These are phyloP conservation scores for Solanum bulbocastanum DNA, from an alignment of 257 asterid genomes.

Conservation along the genomic window DNA sequence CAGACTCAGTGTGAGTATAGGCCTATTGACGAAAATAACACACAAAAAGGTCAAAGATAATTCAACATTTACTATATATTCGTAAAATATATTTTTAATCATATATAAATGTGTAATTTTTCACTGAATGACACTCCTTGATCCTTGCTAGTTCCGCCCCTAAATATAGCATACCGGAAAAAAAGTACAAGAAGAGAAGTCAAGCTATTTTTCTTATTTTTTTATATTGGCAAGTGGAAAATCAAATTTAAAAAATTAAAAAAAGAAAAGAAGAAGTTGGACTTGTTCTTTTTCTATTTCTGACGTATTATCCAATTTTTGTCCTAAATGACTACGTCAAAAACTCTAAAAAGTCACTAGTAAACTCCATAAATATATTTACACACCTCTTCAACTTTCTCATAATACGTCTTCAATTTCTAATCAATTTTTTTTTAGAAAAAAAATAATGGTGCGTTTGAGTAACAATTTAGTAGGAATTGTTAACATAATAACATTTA, in stretches of 20 bases:
- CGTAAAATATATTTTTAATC: no score
- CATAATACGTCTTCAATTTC: neutral
- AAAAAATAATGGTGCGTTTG: slow-evolving; percentile 37
- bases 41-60: no score
- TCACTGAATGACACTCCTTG: no score
- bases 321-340: no score
- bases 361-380: neutral
- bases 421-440: no score
- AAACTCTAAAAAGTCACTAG: neutral
- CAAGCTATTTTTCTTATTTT: no score
- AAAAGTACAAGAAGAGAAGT: neutral
- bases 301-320: neutral
- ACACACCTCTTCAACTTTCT: neutral
- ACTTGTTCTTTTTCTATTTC: neutral
- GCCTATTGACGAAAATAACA: no score
- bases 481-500: slow-evolving; percentile 51
- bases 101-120: no score
- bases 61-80: no score
- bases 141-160: no score
- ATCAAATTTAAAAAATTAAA: neutral
- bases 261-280: neutral
- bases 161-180: no score
- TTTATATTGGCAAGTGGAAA: neutral
- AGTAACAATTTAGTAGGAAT: slow-evolving; percentile 75
- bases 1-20: no score